Evolutionary conservation across 2,329 filamentous ascomycete genomes (phyloP).

Genomic region (Ophidiomyces ophidiicola): DNA sequence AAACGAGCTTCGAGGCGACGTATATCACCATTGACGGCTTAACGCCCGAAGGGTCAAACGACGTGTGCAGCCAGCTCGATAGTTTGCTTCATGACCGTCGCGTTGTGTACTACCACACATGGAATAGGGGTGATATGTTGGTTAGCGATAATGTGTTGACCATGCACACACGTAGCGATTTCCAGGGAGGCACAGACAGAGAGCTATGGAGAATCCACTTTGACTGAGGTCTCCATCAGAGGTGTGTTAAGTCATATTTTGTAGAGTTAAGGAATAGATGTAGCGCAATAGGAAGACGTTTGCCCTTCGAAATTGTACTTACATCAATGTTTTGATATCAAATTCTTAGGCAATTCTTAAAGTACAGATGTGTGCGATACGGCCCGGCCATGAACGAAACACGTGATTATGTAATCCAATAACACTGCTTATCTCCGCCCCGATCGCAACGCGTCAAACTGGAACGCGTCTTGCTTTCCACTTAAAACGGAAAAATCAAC

Average conservation of each 20-base stretch:
- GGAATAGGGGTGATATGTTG: slow-evolving; percentile 4
- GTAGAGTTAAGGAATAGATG: too few relatives aligned
- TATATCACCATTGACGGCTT: slow-evolving; percentile 1
- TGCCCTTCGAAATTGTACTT: too few relatives aligned
- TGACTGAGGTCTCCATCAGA: too few relatives aligned
- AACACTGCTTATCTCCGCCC: too few relatives aligned
- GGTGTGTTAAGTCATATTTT: too few relatives aligned
- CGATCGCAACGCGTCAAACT: too few relatives aligned
- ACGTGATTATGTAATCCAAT: too few relatives aligned
- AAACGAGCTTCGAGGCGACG: slow-evolving; percentile 5
- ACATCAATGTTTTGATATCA: too few relatives aligned
- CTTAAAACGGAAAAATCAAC: slow-evolving; percentile 5
- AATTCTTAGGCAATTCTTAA: too few relatives aligned
- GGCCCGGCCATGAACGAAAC: too few relatives aligned
- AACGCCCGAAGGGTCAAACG: not conserved
- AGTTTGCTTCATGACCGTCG: slow-evolving; percentile 3
- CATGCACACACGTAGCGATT: slow-evolving; percentile 4
- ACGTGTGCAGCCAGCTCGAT: slow-evolving; percentile 2
- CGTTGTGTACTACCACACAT: slow-evolving; percentile 3
- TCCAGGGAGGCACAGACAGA: slow-evolving; percentile 2
- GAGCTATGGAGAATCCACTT: slow-evolving; percentile 6
- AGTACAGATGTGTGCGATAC: too few relatives aligned
- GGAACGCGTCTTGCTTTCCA: slow-evolving; percentile 8
- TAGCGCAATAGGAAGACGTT: too few relatives aligned
- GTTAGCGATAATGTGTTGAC: slow-evolving; percentile 4